phyloP scores from a whole-genome alignment of 495 filamentous ascomycete genomes.

The Penicillium atrosanguineum region DNA sequence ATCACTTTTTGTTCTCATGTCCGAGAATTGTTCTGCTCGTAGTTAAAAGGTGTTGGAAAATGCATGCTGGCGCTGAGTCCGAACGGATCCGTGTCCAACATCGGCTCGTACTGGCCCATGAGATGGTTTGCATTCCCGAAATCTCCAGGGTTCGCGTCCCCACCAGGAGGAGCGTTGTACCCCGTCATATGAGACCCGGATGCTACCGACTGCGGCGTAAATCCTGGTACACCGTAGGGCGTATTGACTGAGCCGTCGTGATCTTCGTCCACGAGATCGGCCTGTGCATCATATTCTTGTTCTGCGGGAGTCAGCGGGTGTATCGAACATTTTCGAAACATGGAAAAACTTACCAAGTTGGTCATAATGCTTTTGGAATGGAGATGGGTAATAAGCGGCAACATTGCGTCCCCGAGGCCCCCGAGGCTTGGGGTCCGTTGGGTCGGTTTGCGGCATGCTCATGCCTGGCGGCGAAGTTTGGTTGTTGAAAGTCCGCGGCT shows the following conservation, averaged over 20 bases:
- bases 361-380: constrained; percentile 92
- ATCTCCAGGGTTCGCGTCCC: constrained; percentile 32
- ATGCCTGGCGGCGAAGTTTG: constrained; percentile 40
- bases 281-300: constrained; percentile 97
- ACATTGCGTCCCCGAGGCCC: constrained; percentile 35
- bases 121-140: constrained; percentile 60
- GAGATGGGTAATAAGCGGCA: constrained; percentile 71
- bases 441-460: constrained; percentile 41
- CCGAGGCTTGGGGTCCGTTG: constrained; percentile 36
- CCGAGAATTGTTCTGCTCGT: constrained; percentile 55
- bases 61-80: constrained; percentile 91
- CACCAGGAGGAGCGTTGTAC: constrained; percentile 39
- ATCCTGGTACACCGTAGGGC: constrained; percentile 58
- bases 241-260: constrained; percentile 65
- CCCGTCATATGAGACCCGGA: constrained; percentile 41
- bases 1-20: constrained; percentile 33
- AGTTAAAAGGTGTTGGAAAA: constrained; percentile 85
- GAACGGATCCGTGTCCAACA: constrained; percentile 87
- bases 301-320: constrained; percentile 52
- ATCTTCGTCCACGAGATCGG: constrained; percentile 89
- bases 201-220: constrained; percentile 45
- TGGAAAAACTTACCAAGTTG: constrained; percentile 83
- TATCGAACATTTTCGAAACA: neutral
- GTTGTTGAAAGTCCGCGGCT: constrained; percentile 38
- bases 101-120: constrained; percentile 76